These are phyloP conservation scores for Suillus ampliporus DNA, from an alignment of 768 basidiomycete genomes.

Conservation along the genomic window DNA sequence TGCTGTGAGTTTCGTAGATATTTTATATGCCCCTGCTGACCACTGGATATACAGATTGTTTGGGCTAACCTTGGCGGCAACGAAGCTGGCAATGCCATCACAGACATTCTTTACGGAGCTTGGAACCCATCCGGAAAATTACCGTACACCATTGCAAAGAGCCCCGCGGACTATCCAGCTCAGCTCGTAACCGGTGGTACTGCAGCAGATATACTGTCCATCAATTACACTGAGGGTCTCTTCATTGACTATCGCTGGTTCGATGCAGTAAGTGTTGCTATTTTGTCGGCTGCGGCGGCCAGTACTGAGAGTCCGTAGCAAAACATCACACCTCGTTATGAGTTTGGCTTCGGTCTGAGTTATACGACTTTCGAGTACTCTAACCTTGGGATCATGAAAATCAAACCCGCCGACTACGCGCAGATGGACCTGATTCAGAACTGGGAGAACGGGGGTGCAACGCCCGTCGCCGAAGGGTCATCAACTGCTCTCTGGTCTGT, in stretches of 20 bases:
- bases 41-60: slow-evolving; percentile 40
- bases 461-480: slow-evolving; percentile 60
- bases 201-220: slow-evolving; percentile 41
- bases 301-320: slow-evolving; percentile 40
- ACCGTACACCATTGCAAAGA: slow-evolving; percentile 78
- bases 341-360: slow-evolving; percentile 89
- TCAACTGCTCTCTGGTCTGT: slow-evolving; percentile 64
- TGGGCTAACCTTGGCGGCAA: slow-evolving; percentile 68
- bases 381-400: slow-evolving; percentile 52
- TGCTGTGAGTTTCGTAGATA: slow-evolving; percentile 54
- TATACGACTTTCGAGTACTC: slow-evolving; percentile 85
- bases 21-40: slow-evolving; percentile 13
- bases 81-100: slow-evolving; percentile 78
- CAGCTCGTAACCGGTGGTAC: slow-evolving; percentile 37
- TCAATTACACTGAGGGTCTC: slow-evolving; percentile 70
- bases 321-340: slow-evolving; percentile 79
- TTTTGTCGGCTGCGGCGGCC: slow-evolving; percentile 11
- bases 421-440: slow-evolving; percentile 41
- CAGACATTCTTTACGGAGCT: slow-evolving; percentile 77
- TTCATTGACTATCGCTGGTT: slow-evolving; percentile 78
- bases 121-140: slow-evolving; percentile 78
- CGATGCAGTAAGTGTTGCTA: slow-evolving; percentile 56
- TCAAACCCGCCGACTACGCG: slow-evolving; percentile 39
- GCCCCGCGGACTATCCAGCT: slow-evolving; percentile 54
- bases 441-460: slow-evolving; percentile 67